Conservation (phyloP, 1,139 yeast genomes). For the Suhomyces panamericanus region DNA sequence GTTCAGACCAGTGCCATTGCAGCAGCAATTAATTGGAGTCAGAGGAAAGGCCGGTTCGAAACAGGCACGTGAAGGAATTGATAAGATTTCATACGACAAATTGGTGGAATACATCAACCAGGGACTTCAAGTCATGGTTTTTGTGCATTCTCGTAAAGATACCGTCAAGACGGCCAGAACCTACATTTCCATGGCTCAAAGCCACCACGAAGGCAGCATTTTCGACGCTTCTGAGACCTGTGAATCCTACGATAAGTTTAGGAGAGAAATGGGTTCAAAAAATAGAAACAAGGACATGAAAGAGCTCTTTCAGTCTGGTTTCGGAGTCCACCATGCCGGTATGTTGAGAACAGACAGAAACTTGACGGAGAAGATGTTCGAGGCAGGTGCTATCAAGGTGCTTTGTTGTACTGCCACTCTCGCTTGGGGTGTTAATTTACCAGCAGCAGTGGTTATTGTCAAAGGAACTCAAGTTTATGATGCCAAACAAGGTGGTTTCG, state of each 20-base stretch:
- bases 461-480: conserved; percentile 97
- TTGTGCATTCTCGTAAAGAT: conserved; percentile 94
- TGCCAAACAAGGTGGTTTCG: conserved; percentile 90
- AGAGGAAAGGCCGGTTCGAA: conserved; percentile 73
- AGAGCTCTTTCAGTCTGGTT: conserved; percentile 79
- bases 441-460: conserved; percentile 95
- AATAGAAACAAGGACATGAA: conserved; percentile 77
- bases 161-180: conserved; percentile 81
- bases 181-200: conserved; percentile 68
- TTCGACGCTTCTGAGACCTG: conserved; percentile 62
- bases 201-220: conserved; percentile 51
- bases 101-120: conserved; percentile 61
- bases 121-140: conserved; percentile 93
- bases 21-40: conserved; percentile 86
- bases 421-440: conserved; percentile 99
- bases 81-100: conserved; percentile 75
- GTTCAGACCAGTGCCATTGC: conserved; percentile 90
- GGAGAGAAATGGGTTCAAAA: conserved; percentile 64
- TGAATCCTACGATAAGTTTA: conserved; percentile 46
- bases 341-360: conserved; percentile 91
- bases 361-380: conserved; percentile 83
- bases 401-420: conserved; percentile 95
- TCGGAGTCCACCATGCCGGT: conserved; percentile 98
- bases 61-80: conserved; percentile 75
- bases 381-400: conserved; percentile 83